Evolutionary conservation across 108 stramenopile species (phyloP).

Genomic region (Cyclotella sp.): DNA sequence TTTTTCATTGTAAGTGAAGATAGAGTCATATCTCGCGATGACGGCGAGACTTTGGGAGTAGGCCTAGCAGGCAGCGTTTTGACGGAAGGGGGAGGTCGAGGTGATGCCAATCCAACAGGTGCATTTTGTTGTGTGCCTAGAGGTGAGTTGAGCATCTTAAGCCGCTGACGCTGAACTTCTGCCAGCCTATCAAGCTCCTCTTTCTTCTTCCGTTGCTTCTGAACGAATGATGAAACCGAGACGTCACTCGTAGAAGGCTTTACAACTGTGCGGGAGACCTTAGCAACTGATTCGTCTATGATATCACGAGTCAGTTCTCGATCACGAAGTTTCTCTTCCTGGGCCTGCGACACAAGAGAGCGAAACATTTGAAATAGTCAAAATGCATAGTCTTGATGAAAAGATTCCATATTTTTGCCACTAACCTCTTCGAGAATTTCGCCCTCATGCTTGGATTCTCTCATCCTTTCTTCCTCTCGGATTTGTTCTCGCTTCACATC

Average conservation of each 20-base stretch:
- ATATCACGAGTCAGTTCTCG: slow-evolving; percentile 48
- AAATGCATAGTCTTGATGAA: neutral
- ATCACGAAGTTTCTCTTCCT: slow-evolving; percentile 37
- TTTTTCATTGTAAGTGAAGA: slow-evolving; percentile 30
- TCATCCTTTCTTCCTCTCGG: slow-evolving; percentile 42
- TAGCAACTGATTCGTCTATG: slow-evolving; percentile 41
- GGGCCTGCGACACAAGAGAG: slow-evolving; percentile 27
- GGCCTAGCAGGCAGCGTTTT: slow-evolving; percentile 9
- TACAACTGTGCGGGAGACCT: slow-evolving; percentile 44
- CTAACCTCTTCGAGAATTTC: slow-evolving; percentile 56
- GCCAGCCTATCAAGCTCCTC: slow-evolving; percentile 46
- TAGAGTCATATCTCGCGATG: slow-evolving; percentile 5
- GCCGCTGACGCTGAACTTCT: slow-evolving; percentile 30
- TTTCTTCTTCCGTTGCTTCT: slow-evolving; percentile 52
- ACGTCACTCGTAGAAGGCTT: slow-evolving; percentile 42
- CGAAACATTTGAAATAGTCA: slow-evolving; percentile 3
- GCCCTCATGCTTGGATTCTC: slow-evolving; percentile 50
- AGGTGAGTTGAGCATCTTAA: slow-evolving; percentile 53
- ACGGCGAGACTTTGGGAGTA: neutral
- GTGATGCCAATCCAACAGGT: slow-evolving; percentile 11
- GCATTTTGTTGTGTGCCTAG: slow-evolving; percentile 30
- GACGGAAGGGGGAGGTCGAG: slow-evolving; percentile 17
- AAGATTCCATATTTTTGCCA: neutral
- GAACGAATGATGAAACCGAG: slow-evolving; percentile 44
- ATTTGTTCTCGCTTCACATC: slow-evolving; percentile 37